Percentiles rank a stretch among this genome's conserved stretches.
Evolutionary conservation across 2,329 filamentous ascomycete species (phyloP).

Genomic region (Trichophaea hybrida): DNA sequence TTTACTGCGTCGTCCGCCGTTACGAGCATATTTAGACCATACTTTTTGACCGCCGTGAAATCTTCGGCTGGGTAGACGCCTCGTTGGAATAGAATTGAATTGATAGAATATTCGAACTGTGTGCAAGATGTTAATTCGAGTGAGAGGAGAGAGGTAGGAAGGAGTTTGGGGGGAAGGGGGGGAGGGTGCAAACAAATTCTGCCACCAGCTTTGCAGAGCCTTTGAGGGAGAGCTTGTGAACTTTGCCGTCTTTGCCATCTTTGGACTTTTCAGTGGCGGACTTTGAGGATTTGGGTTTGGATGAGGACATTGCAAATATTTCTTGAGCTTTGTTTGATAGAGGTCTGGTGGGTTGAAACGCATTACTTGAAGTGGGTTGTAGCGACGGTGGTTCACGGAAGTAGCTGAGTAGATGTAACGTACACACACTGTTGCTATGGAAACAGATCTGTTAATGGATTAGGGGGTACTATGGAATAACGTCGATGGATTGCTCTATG

Average conservation of each 20-base stretch:
- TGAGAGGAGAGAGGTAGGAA: neutral
- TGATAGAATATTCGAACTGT: slow-evolving; percentile 93
- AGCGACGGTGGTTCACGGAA: neutral
- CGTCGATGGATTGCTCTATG: too few species aligned
- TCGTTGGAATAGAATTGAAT: slow-evolving; percentile 58
- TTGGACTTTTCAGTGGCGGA: neutral
- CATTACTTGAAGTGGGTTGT: neutral
- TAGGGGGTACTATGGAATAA: too few species aligned
- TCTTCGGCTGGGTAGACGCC: slow-evolving; percentile 85
- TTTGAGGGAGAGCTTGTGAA: slow-evolving; percentile 77
- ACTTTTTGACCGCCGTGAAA: slow-evolving; percentile 86
- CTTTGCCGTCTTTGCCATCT: slow-evolving; percentile 26
- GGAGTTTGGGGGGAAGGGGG: neutral
- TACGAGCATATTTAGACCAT: slow-evolving; percentile 97
- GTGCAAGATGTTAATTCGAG: neutral
- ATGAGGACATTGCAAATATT: neutral
- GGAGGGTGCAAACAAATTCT: slow-evolving; percentile 65
- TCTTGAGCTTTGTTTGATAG: neutral
- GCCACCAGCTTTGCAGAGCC: slow-evolving; percentile 73
- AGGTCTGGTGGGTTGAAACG: neutral
- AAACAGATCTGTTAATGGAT: too few species aligned
- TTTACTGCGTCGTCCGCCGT: slow-evolving; percentile 96
- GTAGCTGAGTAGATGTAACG: too few species aligned
- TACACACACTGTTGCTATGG: too few species aligned
- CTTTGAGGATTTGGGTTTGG: neutral